These are phyloP conservation scores for Gardenia jasminoides DNA, from an alignment of 257 asterid species.

Conservation along the genomic window DNA sequence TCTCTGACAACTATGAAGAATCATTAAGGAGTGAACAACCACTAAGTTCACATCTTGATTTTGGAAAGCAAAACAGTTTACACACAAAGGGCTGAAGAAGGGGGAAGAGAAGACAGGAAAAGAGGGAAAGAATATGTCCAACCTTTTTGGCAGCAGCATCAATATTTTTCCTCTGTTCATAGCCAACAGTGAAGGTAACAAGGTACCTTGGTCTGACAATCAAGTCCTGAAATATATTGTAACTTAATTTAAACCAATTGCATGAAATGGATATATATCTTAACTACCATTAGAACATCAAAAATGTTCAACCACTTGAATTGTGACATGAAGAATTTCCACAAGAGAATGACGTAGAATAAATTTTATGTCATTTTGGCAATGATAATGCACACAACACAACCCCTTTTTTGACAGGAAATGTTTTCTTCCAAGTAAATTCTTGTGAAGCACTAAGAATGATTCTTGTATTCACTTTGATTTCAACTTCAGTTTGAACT, in stretches of 20 bases:
- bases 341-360: neutral
- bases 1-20: conserved; percentile 72
- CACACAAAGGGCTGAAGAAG: neutral
- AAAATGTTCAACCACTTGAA: neutral
- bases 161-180: conserved; percentile 70
- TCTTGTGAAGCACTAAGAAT: neutral
- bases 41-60: neutral
- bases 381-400: neutral
- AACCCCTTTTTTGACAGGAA: neutral
- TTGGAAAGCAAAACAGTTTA: neutral
- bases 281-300: neutral
- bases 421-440: too few species aligned
- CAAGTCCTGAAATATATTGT: conserved; percentile 53
- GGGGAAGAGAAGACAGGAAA: neutral
- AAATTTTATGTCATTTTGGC: neutral
- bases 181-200: conserved; percentile 82
- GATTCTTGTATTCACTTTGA: neutral
- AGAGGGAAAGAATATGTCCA: conserved; percentile 2
- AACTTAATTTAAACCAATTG: conserved; percentile 13
- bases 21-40: conserved; percentile 25
- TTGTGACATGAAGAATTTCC: neutral
- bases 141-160: conserved; percentile 89
- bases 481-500: neutral
- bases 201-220: conserved; percentile 80
- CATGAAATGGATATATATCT: neutral